Evolutionary conservation across 192 early-diverging fungal genomes (phyloP), one percentile per base, ranked within the genome.

Genomic region (Obelidium mucronatum): DNA sequence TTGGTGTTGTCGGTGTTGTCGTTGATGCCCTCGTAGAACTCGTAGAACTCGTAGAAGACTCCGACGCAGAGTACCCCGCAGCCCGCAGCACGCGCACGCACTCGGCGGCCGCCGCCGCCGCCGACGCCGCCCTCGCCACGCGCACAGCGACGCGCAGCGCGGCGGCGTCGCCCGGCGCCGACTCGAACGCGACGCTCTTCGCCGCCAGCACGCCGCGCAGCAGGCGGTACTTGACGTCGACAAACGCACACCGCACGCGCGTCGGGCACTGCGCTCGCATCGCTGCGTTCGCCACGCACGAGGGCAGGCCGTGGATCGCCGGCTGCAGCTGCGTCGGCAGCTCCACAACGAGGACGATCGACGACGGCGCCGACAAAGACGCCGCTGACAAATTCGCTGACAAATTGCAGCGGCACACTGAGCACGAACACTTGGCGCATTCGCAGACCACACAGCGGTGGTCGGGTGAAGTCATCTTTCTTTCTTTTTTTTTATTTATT

Each of bases 381-480:
- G 8, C 11, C 42, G 30, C 6, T 30, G 67, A 48, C 24, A 54
- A 11, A 39, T n/a, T 11, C 17, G 54, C 33, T 24, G 24, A 6
- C 54, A 58, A n/a, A 54, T 72, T 72, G 69, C 69, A 72, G 40
- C 53, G 51, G 37, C 69, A 72, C 11, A n/a, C 19, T 3, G 69
- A 24, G 55, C 69, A 72, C 33, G 53, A 26, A 30, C 69, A 72
- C 39, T 72, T 72, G 69, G 54, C 35, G 69, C 69, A 72, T 42
- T 72, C 69, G 34, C 69, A 72, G 28, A 72, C 69, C 13, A 35
- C 8, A 64, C 62, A 64, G 17, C 22, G 8, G 58, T 8, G 48
- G 48, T 60, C 6, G 8, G 58, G 24, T 60, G 11, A 11, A n/a
- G 58, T 60, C 58, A 33, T 19, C 58, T 8, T 60, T 8, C 6